phyloP scores from a whole-genome alignment of 2,329 filamentous ascomycete genomes.

The Mariannaea sp. region DNA sequence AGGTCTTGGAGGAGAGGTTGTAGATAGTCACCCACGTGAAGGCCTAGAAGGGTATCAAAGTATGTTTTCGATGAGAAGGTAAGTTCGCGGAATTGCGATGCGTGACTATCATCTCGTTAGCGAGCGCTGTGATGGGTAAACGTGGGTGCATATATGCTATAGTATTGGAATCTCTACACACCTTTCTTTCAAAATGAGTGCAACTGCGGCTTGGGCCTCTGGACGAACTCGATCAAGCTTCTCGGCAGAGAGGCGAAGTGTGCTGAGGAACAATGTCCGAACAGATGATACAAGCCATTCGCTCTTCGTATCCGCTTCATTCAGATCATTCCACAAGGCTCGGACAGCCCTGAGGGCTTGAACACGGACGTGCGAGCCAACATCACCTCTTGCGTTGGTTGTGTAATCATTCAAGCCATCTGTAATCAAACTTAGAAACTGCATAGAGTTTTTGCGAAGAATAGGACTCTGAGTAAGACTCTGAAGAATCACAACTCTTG shows the following conservation, averaged over 20 bases:
- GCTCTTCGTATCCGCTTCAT: constrained; percentile 3
- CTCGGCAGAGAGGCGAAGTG: constrained; percentile 77
- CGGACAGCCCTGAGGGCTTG: constrained; percentile 79
- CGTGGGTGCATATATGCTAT: too few relatives aligned
- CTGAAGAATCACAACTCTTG: constrained; percentile 59
- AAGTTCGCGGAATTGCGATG: constrained; percentile 43
- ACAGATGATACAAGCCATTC: constrained; percentile 41
- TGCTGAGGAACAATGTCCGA: constrained; percentile 51
- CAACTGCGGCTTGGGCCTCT: constrained; percentile 62
- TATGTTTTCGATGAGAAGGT: constrained; percentile 65
- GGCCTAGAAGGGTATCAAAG: constrained; percentile 58
- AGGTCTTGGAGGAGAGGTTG: constrained; percentile 45
- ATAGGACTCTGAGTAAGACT: constrained; percentile 55
- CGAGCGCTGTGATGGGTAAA: constrained; percentile 11
- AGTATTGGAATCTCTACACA: constrained; percentile 39
- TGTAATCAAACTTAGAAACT: constrained; percentile 53
- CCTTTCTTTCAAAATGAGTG: constrained; percentile 51
- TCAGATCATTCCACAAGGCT: constrained; percentile 57
- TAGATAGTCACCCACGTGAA: constrained; percentile 47
- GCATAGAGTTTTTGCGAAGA: constrained; percentile 46
- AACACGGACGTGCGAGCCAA: constrained; percentile 83
- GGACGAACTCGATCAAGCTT: constrained; percentile 86
- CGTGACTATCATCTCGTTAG: constrained; percentile 41
- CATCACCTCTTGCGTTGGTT: constrained; percentile 84
- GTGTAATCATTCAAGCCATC: constrained; percentile 86